Percentiles rank a stretch among this genome's conserved stretches.
phyloP scores from a whole-genome alignment of 805 yeast genomes.

The Suhomyces sp. region DNA sequence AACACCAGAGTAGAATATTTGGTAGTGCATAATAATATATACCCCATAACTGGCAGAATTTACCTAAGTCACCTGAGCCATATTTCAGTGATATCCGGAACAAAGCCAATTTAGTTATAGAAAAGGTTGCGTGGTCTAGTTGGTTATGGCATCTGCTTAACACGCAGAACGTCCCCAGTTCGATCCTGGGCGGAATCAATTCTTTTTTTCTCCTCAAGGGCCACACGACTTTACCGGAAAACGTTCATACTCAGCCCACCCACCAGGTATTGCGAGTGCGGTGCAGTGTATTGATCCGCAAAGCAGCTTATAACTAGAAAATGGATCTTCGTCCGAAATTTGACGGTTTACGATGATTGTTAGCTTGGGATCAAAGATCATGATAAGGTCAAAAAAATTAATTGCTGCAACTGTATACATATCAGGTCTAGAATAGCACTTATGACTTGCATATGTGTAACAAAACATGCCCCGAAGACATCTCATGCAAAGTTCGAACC shows the following conservation, averaged over 20 bases:
- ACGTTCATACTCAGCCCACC: neutral
- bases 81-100: too few species aligned
- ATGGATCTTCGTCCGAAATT: too few species aligned
- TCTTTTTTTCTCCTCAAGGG: constrained; percentile 6
- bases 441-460: neutral
- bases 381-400: neutral
- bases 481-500: neutral
- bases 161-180: constrained; percentile 99
- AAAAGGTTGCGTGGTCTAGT: constrained; percentile 96
- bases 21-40: too few species aligned
- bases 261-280: neutral
- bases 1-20: too few species aligned
- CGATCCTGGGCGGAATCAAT: constrained; percentile 99
- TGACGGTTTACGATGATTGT: neutral
- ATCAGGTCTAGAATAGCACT: neutral
- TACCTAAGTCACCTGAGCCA: too few species aligned
- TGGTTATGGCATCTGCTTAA: constrained; percentile 99
- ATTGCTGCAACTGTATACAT: neutral
- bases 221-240: neutral
- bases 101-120: too few species aligned
- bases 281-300: neutral
- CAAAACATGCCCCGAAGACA: neutral
- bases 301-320: neutral
- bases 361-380: neutral
- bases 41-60: too few species aligned